phyloP scores from a whole-genome alignment of 345 rosid genomes.

The Brassica cretica region DNA sequence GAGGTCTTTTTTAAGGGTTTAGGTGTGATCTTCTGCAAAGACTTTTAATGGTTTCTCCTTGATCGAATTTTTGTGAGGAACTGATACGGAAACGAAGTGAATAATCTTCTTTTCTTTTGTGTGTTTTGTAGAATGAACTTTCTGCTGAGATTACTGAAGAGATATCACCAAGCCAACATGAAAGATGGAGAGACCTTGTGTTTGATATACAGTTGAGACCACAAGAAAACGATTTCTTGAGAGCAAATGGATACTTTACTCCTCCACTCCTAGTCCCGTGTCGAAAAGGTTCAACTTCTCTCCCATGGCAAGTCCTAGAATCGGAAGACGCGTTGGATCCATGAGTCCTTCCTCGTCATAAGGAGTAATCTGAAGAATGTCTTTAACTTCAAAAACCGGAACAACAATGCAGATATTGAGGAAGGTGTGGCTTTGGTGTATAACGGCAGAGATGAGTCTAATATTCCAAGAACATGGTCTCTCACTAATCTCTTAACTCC shows the following conservation, averaged over 20 bases:
- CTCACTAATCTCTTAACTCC: constrained; percentile 63
- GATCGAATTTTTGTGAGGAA: no score
- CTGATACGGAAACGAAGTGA: background rate
- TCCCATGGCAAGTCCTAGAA: constrained; percentile 50
- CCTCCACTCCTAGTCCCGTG: constrained; percentile 42
- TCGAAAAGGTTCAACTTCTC: constrained; percentile 30
- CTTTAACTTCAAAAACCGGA: constrained; percentile 58
- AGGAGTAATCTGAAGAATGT: constrained; percentile 44
- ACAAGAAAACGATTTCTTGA: constrained; percentile 45
- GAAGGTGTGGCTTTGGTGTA: constrained; percentile 64
- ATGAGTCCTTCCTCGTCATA: constrained; percentile 50
- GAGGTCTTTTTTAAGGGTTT: background rate
- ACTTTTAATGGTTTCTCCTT: no score
- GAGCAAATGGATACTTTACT: constrained; percentile 48
- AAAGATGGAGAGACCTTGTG: constrained; percentile 37
- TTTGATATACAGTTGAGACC: constrained; percentile 52
- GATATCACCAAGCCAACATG: constrained; percentile 35
- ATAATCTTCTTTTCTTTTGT: background rate
- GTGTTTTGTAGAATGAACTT: constrained; percentile 44
- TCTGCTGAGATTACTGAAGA: constrained; percentile 70
- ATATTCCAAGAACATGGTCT: constrained; percentile 60
- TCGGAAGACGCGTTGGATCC: constrained; percentile 42
- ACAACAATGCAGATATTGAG: constrained; percentile 58
- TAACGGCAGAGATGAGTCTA: constrained; percentile 50
- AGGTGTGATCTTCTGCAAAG: no score